These are phyloP conservation scores for Durotheca rogersii DNA, from an alignment of 495 filamentous ascomycete genomes.

Conservation along the genomic window DNA sequence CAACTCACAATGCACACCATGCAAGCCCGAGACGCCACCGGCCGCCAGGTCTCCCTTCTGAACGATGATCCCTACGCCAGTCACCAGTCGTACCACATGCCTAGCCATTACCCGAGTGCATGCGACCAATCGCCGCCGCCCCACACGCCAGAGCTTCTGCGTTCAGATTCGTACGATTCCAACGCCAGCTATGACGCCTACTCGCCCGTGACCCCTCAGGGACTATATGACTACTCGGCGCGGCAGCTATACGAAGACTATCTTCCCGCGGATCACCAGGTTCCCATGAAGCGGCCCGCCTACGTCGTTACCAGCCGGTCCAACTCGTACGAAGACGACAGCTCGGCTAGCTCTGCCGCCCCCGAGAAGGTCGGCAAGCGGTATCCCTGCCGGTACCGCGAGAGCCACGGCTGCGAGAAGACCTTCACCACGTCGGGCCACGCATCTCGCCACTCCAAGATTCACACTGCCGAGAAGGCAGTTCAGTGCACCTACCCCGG, in stretches of 20 bases:
- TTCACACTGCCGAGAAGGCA: conserved; percentile 94
- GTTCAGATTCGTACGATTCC: conserved; percentile 57
- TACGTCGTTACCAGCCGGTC: conserved; percentile 39
- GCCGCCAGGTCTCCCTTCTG: conserved; percentile 54
- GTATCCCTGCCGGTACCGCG: conserved; percentile 64
- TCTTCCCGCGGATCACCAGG: conserved; percentile 27
- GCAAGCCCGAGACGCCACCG: conserved; percentile 52
- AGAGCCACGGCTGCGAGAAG: conserved; percentile 68
- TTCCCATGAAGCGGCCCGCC: conserved; percentile 28
- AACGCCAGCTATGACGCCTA: conserved; percentile 49
- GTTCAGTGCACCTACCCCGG: conserved; percentile 74
- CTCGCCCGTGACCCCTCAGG: conserved; percentile 53
- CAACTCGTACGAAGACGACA: conserved; percentile 45
- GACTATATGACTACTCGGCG: conserved; percentile 40
- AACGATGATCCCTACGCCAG: conserved; percentile 48
- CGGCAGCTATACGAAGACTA: conserved; percentile 44
- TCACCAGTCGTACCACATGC: conserved; percentile 33
- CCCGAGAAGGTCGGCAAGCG: conserved; percentile 54
- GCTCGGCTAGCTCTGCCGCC: conserved; percentile 30
- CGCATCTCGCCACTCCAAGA: conserved; percentile 93
- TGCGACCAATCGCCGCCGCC: conserved; percentile 41
- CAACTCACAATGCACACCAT: conserved; percentile 32
- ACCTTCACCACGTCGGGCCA: conserved; percentile 96
- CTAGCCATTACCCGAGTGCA: conserved; percentile 29
- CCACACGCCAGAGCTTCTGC: conserved; percentile 50